Evolutionary conservation across 208 protist genomes (phyloP).

Genomic region (Crithidia acanthocephali): DNA sequence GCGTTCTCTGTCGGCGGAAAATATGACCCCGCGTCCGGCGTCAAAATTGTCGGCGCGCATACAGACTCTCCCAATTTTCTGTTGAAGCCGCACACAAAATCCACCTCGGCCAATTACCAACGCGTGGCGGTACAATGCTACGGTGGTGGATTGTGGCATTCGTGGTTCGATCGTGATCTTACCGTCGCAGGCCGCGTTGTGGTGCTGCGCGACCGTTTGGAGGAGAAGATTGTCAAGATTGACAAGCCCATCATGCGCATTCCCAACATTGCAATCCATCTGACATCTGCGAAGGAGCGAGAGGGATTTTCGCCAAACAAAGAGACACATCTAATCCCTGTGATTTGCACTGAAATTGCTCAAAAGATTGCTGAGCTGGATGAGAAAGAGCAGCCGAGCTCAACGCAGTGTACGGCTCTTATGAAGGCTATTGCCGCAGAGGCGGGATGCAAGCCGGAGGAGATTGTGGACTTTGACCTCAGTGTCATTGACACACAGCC

Average conservation of each 20-base stretch:
- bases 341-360: slow-evolving; percentile 78
- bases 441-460: slow-evolving; percentile 51
- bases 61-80: slow-evolving; percentile 97
- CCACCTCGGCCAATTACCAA: slow-evolving; percentile 42
- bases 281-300: slow-evolving; percentile 80
- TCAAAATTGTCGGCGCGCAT: slow-evolving; percentile 97
- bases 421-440: slow-evolving; percentile 76
- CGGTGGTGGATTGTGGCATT: slow-evolving; percentile 90
- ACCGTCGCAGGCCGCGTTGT: slow-evolving; percentile 88
- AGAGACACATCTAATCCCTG: slow-evolving; percentile 94
- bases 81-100: slow-evolving; percentile 75
- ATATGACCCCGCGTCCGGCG: slow-evolving; percentile 80
- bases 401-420: slow-evolving; percentile 73
- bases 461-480: slow-evolving; percentile 97
- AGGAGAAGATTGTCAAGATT: slow-evolving; percentile 74
- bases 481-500: slow-evolving; percentile 95
- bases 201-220: slow-evolving; percentile 38
- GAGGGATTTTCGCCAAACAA: slow-evolving; percentile 94
- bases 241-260: slow-evolving; percentile 95
- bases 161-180: slow-evolving; percentile 92
- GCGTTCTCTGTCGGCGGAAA: slow-evolving; percentile 96
- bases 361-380: slow-evolving; percentile 26
- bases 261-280: slow-evolving; percentile 97
- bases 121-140: slow-evolving; percentile 87
- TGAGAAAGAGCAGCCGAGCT: slow-evolving; percentile 11